Base-by-base conservation (phyloP, 164 flowering plant species). In the Macadamia integrifolia region DNA sequence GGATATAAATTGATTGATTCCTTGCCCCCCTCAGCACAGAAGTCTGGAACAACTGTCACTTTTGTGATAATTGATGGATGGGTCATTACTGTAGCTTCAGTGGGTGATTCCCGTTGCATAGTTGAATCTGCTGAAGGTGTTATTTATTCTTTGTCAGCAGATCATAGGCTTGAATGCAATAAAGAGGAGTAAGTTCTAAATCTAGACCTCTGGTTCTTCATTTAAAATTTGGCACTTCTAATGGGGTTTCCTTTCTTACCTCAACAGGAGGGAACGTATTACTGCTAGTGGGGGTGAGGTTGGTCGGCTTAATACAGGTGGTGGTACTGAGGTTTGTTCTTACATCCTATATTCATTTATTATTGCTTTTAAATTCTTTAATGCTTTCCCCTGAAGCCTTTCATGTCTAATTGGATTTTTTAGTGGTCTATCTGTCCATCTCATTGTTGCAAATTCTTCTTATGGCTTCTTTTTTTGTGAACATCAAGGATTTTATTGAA, bases 201-300 rank as follows among this genome's bases (percentile, higher is more conserved):
- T 58, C 9, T 53, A 31, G 69, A 67, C 12, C 0, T 60, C 60
- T 64, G 56, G n/a, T 71, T 53, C 69, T 50, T 60, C 31, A 52
- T 23, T 43, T 53, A 9, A 52, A 15, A 56, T 66, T 49, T 44
- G 31, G 14, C 55, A 53, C 42, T 58, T 58, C 35, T 13, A n/a
- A 40, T 42, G 17, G 58, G 44, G 29, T 2, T 68, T 53, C 57
- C 61, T 56, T 72, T 35, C 40, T 58, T 75, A 17, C 17, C 58
- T 61, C 65, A 65, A 73, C 80, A 94, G 98, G 90, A 80, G 91
- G 82, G 82, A 82, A 6, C 91, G 98, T 23, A 77, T 94, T 60
- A 88, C 91, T 31, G 87, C 97, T 53, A 84, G 98, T 83, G 98
- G 98, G 55, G 98, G 97, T 72, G 98, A 94, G 78, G 98, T 94